A percentile compares a stretch with the other conserved stretches of the same genome.
phyloP scores from a whole-genome alignment of 768 basidiomycete species.

The Suillus ampliporus region DNA sequence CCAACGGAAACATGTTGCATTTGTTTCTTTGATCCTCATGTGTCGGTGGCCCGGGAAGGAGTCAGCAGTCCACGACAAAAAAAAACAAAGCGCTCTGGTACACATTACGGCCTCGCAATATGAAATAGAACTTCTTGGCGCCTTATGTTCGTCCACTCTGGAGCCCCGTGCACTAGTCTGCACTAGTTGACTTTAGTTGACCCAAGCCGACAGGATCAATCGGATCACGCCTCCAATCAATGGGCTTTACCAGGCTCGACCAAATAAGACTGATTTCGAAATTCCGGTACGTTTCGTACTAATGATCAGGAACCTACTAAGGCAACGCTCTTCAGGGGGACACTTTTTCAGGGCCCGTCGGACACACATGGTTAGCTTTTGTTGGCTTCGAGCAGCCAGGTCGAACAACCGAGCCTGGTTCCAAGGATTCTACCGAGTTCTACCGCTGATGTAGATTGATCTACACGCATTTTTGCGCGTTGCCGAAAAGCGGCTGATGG shows the following conservation, averaged over 20 bases:
- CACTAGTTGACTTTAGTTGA: too few species aligned
- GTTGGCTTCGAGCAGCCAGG: neutral
- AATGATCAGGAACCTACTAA: neutral
- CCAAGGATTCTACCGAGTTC: neutral
- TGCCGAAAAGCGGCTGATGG: too few species aligned
- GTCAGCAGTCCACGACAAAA: neutral
- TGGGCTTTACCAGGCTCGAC: neutral
- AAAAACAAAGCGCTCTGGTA: neutral
- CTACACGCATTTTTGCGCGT: neutral
- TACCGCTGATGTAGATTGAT: neutral
- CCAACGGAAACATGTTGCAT: neutral
- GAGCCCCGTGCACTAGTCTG: neutral
- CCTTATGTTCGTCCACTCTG: neutral
- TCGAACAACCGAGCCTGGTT: neutral
- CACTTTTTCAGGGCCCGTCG: neutral
- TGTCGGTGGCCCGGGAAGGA: neutral
- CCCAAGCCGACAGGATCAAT: neutral
- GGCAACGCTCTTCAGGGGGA: neutral
- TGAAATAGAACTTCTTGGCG: neutral
- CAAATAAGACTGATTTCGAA: neutral
- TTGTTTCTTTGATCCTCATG: neutral
- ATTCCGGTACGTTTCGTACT: neutral
- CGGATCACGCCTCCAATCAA: neutral
- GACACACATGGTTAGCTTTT: neutral
- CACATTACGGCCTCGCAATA: neutral